Evolutionary conservation across 2,329 filamentous ascomycete species (phyloP).

Genomic region (Stylonectria norvegica): DNA sequence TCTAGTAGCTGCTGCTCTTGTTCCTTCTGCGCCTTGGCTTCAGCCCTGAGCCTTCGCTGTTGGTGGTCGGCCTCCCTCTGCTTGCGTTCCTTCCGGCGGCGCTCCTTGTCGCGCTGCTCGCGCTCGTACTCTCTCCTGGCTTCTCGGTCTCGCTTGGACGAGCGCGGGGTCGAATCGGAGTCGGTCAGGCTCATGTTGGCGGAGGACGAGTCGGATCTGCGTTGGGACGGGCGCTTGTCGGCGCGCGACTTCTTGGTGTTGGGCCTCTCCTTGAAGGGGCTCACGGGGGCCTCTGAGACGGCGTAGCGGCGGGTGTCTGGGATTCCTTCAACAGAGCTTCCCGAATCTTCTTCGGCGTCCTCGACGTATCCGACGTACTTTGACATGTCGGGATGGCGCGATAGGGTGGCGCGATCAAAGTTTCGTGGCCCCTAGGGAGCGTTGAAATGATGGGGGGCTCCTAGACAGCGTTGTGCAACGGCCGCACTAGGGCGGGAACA

Average conservation of each 20-base stretch:
- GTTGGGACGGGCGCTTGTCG: conserved; percentile 32
- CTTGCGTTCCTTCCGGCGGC: conserved; percentile 28
- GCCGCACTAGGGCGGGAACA: conserved; percentile 30
- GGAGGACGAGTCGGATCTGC: conserved; percentile 38
- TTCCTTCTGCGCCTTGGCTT: conserved; percentile 19
- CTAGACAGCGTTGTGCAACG: conserved; percentile 21
- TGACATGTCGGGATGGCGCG: conserved; percentile 40
- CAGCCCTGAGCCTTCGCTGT: conserved; percentile 22
- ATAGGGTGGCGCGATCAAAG: conserved; percentile 18
- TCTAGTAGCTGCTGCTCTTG: conserved; percentile 22
- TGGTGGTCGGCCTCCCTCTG: conserved; percentile 24
- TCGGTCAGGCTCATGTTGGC: conserved; percentile 35
- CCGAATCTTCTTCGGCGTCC: conserved; percentile 51
- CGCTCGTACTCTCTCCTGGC: conserved; percentile 27
- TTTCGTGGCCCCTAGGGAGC: conserved; percentile 19
- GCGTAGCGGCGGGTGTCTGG: conserved; percentile 44
- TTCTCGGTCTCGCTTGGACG: conserved; percentile 29
- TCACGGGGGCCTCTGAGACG: conserved; percentile 41
- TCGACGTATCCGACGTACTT: conserved; percentile 45
- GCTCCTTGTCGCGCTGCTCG: conserved; percentile 29
- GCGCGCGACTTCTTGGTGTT: conserved; percentile 50
- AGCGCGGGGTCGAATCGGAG: conserved; percentile 43
- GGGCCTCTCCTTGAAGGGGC: conserved; percentile 47
- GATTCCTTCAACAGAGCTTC: conserved; percentile 40
- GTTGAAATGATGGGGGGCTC: conserved; percentile 19